Conservation (phyloP, 116 monocot genomes). For the Iris pallida region DNA sequence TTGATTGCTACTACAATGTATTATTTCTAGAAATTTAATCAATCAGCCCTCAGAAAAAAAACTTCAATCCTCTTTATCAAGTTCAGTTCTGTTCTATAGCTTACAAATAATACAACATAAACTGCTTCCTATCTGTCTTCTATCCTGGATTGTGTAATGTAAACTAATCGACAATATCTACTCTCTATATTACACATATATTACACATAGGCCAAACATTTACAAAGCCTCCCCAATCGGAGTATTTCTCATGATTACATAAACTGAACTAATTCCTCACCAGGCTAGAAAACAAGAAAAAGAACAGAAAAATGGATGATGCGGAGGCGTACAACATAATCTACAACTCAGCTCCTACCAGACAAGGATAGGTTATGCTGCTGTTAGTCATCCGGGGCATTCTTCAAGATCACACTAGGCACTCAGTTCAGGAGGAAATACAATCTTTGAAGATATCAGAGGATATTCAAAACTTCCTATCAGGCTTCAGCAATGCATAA, state of each 20-base stretch:
- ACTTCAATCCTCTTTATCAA: conserved; percentile 2
- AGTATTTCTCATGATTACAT: background rate
- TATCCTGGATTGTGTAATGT: background rate
- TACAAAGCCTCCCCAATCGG: no score
- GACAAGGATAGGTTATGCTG: background rate
- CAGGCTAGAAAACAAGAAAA: background rate
- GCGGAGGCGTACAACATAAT: conserved; percentile 1
- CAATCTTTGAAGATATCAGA: background rate
- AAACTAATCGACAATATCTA: background rate
- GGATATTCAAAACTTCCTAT: conserved; percentile 13
- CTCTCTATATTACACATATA: background rate
- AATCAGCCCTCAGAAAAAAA: background rate
- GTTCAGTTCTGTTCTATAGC: background rate
- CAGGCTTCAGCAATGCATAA: conserved; percentile 10
- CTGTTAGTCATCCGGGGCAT: background rate
- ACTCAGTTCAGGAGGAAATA: background rate
- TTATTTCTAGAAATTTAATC: background rate
- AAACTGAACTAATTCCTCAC: background rate
- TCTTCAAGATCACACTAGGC: background rate
- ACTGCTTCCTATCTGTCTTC: conserved; percentile 1
- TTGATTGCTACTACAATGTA: conserved; percentile 3
- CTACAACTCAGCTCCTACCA: background rate
- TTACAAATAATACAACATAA: conserved; percentile 4
- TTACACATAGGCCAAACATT: no score
- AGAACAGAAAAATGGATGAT: background rate